Conservation (phyloP, 2,329 filamentous ascomycete genomes). For the Trichophyton rubrum region DNA sequence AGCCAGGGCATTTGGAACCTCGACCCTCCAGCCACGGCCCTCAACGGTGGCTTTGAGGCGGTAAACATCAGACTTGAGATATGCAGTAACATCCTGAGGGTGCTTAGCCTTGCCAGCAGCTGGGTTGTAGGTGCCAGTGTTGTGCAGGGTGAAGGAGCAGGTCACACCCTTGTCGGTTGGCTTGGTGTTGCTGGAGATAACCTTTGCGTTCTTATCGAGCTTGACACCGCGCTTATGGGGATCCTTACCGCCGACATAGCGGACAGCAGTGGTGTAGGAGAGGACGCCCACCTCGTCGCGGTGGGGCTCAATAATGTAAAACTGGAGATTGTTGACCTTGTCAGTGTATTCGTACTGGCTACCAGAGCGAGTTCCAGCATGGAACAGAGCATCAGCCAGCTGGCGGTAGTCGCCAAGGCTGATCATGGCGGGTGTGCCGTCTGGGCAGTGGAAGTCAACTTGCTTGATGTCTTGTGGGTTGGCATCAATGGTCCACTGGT, state of each 20-base stretch:
- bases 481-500: slow-evolving; percentile 15
- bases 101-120: slow-evolving; percentile 6
- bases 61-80: slow-evolving; percentile 14
- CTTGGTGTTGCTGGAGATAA: background rate
- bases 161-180: slow-evolving; percentile 11
- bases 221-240: slow-evolving; percentile 9
- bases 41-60: slow-evolving; percentile 12
- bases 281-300: slow-evolving; percentile 12
- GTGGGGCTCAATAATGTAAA: slow-evolving; percentile 13
- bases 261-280: slow-evolving; percentile 13
- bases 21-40: slow-evolving; percentile 13
- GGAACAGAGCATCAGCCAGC: slow-evolving; percentile 13
- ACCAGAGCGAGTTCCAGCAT: slow-evolving; percentile 14
- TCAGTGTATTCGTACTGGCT: slow-evolving; percentile 14
- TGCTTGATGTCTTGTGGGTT: slow-evolving; percentile 13
- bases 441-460: slow-evolving; percentile 12
- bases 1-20: slow-evolving; percentile 13
- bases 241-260: slow-evolving; percentile 9
- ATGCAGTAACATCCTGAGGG: slow-evolving; percentile 11
- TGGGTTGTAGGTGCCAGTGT: slow-evolving; percentile 10
- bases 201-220: slow-evolving; percentile 3
- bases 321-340: slow-evolving; percentile 12
- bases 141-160: slow-evolving; percentile 13
- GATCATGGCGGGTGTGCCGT: slow-evolving; percentile 11
- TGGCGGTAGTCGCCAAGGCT: slow-evolving; percentile 14